Percentiles rank a stretch among this genome's conserved stretches.
phyloP scores from a whole-genome alignment of 2,329 filamentous ascomycete genomes.

The Colletotrichum chlorophyti region DNA sequence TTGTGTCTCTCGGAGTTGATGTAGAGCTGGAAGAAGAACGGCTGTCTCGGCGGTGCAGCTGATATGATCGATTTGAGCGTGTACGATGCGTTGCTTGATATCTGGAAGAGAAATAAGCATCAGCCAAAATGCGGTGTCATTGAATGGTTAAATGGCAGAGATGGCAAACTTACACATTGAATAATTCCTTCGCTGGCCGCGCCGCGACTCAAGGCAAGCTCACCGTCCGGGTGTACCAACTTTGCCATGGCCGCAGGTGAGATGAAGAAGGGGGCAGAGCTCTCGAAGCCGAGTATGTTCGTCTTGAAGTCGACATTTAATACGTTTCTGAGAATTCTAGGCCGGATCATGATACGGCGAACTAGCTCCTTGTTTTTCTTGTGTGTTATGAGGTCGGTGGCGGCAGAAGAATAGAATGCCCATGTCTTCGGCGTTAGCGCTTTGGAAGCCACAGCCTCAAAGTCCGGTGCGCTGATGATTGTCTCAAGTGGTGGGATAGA shows the following conservation, averaged over 20 bases:
- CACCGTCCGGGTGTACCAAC: conserved; percentile 68
- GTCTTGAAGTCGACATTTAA: conserved; percentile 65
- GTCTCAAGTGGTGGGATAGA: conserved; percentile 44
- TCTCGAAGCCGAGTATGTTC: conserved; percentile 59
- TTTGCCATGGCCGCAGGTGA: conserved; percentile 70
- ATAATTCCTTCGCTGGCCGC: conserved; percentile 54
- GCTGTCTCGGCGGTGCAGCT: conserved; percentile 41
- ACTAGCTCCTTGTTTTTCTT: conserved; percentile 76
- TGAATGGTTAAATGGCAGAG: neutral
- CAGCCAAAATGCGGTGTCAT: no score
- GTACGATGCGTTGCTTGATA: conserved; percentile 59
- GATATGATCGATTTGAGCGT: conserved; percentile 49
- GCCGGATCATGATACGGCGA: conserved; percentile 66
- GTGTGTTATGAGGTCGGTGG: conserved; percentile 82
- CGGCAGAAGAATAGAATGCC: conserved; percentile 83
- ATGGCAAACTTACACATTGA: conserved; percentile 46
- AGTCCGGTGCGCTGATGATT: conserved; percentile 44
- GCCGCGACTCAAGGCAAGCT: conserved; percentile 38
- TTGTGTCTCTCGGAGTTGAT: conserved; percentile 61
- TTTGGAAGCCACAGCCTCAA: conserved; percentile 41
- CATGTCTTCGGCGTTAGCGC: conserved; percentile 32
- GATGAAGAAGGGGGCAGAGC: conserved; percentile 66
- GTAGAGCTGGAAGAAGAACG: conserved; percentile 68
- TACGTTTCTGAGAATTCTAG: conserved; percentile 80
- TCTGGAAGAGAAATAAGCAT: conserved; percentile 31